Base-by-base conservation (phyloP, 768 basidiomycete species). In the Tylopilus intermedius region DNA sequence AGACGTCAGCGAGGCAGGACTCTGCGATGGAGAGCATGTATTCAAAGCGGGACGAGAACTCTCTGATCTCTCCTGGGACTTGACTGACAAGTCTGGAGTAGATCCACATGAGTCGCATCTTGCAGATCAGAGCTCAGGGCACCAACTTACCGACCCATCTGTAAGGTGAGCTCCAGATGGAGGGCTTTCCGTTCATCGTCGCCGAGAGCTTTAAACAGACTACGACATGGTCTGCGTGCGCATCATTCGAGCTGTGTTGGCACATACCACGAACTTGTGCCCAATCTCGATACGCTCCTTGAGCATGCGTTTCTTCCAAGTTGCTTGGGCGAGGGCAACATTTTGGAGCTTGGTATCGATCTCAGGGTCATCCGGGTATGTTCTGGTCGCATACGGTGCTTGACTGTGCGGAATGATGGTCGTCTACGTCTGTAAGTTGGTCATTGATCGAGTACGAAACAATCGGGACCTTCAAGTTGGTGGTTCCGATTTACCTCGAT, bases 1-100 rank as follows among this genome's bases (percentile, higher is more conserved):
- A 68, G 32, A 94, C 79, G 55, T 95, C 91, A 8, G 79, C 77
- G 3, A 99, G 81, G 40, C 80, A 77, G 5, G 81, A 72, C 45
- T 79, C 74, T 0, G 96, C 94, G 57, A 95, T 93, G 45, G 82
- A 81, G 47, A 96, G 74, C 80, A 98, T 81, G 66, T 94, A 89
- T 39, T 79, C 74, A 7, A 91, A 87, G 24, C 95, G 83, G 45
- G 88, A 88, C 24, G 94, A 65, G 40, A 88, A 82, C 0, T 93
- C 92, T 26, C 78, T 76, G 37, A 95, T 75, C 68, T 98, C 95
- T 7, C 90, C 90, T 11, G 82, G 71, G 35, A 76, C 75, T 66
- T 94, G 91, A 0, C 82, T 79, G 45, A 91, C 77, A 0, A 95
- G 95, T 42, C 94, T 93, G 49, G 13, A 24, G 10, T 14, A 54